Evolutionary conservation across 2,329 filamentous ascomycete genomes (phyloP), one percentile per base, ranked within the genome.

Genomic region (Phoma sp.): DNA sequence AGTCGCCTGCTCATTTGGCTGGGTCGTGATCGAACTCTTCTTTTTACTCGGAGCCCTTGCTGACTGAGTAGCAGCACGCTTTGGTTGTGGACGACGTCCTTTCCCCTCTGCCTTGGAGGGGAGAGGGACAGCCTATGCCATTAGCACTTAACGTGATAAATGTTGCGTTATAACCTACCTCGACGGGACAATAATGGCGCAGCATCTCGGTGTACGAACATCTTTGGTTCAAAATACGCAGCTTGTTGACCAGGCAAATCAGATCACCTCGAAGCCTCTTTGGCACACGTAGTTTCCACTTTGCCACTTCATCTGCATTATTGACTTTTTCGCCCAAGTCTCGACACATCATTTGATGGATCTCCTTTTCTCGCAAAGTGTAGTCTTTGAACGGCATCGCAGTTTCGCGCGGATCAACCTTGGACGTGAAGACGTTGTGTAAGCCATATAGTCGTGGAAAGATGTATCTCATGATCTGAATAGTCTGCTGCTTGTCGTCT

Each of bases 401-500:
- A 0, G 88, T 93, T 65, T 90, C 84, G 42, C 77, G 82, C 18
- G 69, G 71, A 69, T 95, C 83, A 14, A 89, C 81, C 3, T 79
- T 76, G 5, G 87, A 90, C 0, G 87, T 92, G 70, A 98, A 97
- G n/a, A 89, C 92, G 74, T 98, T 99, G 69, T 96, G 92, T 3
- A 99, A 78, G 12, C 86, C 85, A 68, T 96, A 98, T 67, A 98
- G 93, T 10, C 88, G 83, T 26, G 95, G 95, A 64, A 99, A 99
- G 1, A 99, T 87, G 74, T 98, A 93, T 80, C 93, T 95, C 84
- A 96, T 85, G 17, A 96, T 76, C 62, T 89, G 90, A 10, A 86
- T 68, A 0, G 87, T 90, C 58, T 88, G 83, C 11, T 75, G 68
- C 1, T 78, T 66, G 63, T 84, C 77, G 30, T 77, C 57, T 33